These are phyloP conservation scores for Artomyces pyxidatus DNA, from an alignment of 768 basidiomycete genomes.

Conservation along the genomic window DNA sequence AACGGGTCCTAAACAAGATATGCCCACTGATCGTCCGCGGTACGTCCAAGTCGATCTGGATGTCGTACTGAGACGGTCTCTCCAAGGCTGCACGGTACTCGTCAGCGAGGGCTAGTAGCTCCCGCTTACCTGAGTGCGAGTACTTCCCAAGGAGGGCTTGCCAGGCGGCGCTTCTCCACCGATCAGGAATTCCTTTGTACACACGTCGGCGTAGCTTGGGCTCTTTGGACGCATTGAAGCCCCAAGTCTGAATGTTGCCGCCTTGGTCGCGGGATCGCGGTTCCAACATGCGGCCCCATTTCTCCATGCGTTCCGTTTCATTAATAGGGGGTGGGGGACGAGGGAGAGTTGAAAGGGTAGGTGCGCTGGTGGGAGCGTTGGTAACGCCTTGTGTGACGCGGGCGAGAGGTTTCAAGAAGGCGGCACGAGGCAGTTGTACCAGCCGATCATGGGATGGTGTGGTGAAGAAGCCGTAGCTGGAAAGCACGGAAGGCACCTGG, in stretches of 20 bases:
- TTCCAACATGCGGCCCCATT: constrained; percentile 90
- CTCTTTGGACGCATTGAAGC: constrained; percentile 53
- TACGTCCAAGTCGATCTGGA: constrained; percentile 97
- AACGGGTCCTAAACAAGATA: constrained; percentile 89
- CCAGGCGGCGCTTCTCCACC: constrained; percentile 94
- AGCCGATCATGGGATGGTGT: constrained; percentile 79
- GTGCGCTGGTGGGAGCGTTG: constrained; percentile 37
- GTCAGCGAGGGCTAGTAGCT: constrained; percentile 34
- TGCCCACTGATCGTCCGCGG: constrained; percentile 94
- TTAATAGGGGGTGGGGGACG: constrained; percentile 39
- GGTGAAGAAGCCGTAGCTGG: constrained; percentile 88
- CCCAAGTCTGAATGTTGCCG: constrained; percentile 71
- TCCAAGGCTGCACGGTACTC: constrained; percentile 63
- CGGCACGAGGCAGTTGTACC: constrained; percentile 55
- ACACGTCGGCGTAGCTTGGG: constrained; percentile 64
- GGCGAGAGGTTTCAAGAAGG: constrained; percentile 52
- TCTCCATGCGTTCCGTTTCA: constrained; percentile 72
- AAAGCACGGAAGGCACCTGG: neutral
- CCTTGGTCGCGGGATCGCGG: constrained; percentile 64
- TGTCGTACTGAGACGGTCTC: constrained; percentile 80
- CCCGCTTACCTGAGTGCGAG: constrained; percentile 36
- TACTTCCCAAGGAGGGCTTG: constrained; percentile 62
- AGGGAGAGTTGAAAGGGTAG: constrained; percentile 38
- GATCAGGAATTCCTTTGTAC: constrained; percentile 95
- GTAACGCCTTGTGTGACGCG: constrained; percentile 26